Evolutionary conservation across 2,329 filamentous ascomycete genomes (phyloP).

Genomic region (Clarireedia hainanense): DNA sequence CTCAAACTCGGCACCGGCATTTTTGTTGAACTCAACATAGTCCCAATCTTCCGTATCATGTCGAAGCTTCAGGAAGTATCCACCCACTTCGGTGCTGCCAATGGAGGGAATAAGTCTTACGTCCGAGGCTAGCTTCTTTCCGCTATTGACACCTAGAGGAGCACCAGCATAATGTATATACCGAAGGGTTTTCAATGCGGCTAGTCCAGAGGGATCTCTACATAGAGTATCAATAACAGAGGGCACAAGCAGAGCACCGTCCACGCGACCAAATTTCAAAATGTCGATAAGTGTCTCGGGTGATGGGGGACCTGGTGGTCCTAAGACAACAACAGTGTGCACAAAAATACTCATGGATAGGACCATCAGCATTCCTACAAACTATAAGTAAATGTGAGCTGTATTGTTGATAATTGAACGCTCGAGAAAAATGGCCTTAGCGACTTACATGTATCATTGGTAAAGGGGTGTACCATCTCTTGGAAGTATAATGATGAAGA

Average conservation of each 20-base stretch:
- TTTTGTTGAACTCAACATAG: neutral
- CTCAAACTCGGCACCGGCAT: neutral
- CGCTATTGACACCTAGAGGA: neutral
- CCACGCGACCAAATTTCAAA: neutral
- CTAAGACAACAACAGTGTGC: neutral
- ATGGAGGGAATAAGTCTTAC: neutral
- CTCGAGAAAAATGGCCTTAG: neutral
- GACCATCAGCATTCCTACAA: neutral
- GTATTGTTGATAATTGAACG: neutral
- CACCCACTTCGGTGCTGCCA: neutral
- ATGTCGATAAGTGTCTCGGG: neutral
- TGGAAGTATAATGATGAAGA: neutral
- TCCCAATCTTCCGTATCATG: neutral
- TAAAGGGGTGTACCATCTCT: constrained; percentile 5
- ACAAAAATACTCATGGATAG: neutral
- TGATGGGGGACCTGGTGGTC: neutral
- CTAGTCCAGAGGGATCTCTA: neutral
- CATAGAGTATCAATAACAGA: neutral
- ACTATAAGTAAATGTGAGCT: neutral
- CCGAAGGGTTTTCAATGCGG: neutral
- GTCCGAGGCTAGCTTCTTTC: neutral
- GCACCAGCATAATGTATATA: neutral
- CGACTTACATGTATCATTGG: constrained; percentile 3
- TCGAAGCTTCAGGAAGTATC: neutral
- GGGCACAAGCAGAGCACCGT: neutral